Percentiles rank a stretch among this genome's conserved stretches.
Conservation (phyloP, 768 basidiomycete species). For the Suillus luteus region DNA sequence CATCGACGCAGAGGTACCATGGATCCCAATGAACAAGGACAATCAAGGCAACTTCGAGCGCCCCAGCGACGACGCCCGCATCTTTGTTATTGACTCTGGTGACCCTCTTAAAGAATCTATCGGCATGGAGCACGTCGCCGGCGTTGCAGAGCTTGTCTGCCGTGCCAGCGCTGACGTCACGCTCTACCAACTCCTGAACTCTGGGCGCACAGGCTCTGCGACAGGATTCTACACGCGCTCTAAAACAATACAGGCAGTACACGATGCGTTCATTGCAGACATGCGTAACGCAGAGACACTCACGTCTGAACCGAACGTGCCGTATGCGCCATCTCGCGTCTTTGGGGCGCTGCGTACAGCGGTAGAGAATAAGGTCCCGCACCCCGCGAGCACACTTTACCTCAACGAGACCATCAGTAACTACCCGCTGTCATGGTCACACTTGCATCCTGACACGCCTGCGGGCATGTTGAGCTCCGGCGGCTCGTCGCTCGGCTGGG, state of each 20-base stretch:
- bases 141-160: constrained; percentile 57
- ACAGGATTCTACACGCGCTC: constrained; percentile 18
- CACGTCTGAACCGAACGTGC: constrained; percentile 15
- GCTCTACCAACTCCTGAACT: constrained; percentile 46
- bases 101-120: constrained; percentile 56
- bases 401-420: constrained; percentile 69
- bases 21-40: constrained; percentile 54
- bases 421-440: constrained; percentile 54
- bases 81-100: constrained; percentile 63
- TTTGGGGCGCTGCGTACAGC: constrained; percentile 47
- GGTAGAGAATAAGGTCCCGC: constrained; percentile 27
- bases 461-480: constrained; percentile 59
- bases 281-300: constrained; percentile 38
- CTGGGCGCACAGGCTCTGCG: constrained; percentile 22
- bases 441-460: constrained; percentile 52
- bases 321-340: constrained; percentile 48
- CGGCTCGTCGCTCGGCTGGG: constrained; percentile 70
- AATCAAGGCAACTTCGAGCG: constrained; percentile 30
- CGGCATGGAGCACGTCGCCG: constrained; percentile 50
- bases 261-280: constrained; percentile 27
- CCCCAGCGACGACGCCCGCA: constrained; percentile 44
- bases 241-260: constrained; percentile 23
- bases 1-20: constrained; percentile 67
- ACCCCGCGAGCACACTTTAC: constrained; percentile 38
- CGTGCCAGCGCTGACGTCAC: constrained; percentile 57